These are phyloP conservation scores for Alternaria brassicae DNA, from an alignment of 2,329 filamentous ascomycete genomes.

Conservation along the genomic window DNA sequence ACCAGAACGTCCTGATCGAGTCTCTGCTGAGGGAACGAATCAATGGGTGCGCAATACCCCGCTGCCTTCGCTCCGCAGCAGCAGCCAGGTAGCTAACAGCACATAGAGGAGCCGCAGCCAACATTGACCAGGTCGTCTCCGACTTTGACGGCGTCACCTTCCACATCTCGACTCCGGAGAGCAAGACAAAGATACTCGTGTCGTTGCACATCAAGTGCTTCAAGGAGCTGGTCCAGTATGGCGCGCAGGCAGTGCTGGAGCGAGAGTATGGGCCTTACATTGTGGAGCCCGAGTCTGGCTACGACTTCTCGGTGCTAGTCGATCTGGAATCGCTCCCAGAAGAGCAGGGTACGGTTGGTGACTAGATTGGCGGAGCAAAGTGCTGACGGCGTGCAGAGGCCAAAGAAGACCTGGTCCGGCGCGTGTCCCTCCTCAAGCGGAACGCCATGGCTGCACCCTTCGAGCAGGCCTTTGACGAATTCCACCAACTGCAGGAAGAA, in stretches of 20 bases:
- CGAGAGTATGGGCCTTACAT: conserved; percentile 96
- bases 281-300: conserved; percentile 83
- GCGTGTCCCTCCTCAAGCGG: conserved; percentile 91
- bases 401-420: conserved; percentile 82
- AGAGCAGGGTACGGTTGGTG: conserved; percentile 67
- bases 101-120: conserved; percentile 77
- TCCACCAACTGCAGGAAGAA: conserved; percentile 83
- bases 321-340: conserved; percentile 87
- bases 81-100: conserved; percentile 44
- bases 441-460: conserved; percentile 99
- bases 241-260: conserved; percentile 87
- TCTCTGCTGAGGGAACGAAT: conserved; percentile 95
- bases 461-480: conserved; percentile 94
- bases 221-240: conserved; percentile 89
- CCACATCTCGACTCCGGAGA: conserved; percentile 94
- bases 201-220: conserved; percentile 96
- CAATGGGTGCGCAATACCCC: conserved; percentile 69
- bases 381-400: conserved; percentile 66
- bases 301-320: conserved; percentile 92
- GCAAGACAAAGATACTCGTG: conserved; percentile 91
- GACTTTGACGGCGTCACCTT: conserved; percentile 99
- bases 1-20: conserved; percentile 98
- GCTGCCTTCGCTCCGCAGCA: conserved; percentile 39
- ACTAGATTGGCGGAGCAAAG: neutral
- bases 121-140: conserved; percentile 97